These are phyloP conservation scores for Hordeum marinum DNA, from an alignment of 176 grass and related monocot species.

Conservation along the genomic window DNA sequence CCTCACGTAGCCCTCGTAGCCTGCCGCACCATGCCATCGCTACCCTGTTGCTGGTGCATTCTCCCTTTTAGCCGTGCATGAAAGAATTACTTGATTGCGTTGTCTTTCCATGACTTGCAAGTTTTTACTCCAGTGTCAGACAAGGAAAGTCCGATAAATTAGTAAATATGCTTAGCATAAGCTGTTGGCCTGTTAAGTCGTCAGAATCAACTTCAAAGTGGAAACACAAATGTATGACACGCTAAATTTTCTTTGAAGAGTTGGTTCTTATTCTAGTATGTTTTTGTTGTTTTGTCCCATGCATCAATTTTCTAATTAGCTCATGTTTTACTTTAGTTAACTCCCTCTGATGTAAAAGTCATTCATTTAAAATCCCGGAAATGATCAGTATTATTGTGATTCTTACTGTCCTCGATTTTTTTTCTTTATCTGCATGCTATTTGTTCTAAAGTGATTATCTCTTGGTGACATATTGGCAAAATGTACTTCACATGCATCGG, in stretches of 20 bases:
- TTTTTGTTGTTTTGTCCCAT: background rate
- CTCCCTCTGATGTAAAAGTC: background rate
- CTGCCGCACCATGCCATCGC: background rate
- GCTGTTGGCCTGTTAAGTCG: background rate
- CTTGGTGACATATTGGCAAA: background rate
- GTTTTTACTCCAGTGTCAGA: background rate
- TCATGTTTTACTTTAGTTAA: background rate
- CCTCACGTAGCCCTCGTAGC: background rate
- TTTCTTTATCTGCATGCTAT: conserved; percentile 5
- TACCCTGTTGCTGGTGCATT: background rate
- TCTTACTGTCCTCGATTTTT: background rate
- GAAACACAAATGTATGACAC: background rate
- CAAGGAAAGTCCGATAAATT: background rate
- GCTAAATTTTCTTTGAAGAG: conserved; percentile 1
- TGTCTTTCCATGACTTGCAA: background rate
- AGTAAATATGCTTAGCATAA: background rate
- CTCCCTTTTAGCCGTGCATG: background rate
- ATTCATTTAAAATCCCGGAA: background rate
- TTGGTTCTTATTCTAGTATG: background rate
- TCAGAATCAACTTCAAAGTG: background rate
- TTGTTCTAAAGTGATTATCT: background rate
- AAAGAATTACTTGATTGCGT: background rate
- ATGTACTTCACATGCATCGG: background rate
- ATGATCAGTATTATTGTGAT: background rate
- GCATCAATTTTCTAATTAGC: background rate